Evolutionary conservation across 768 basidiomycete species (phyloP).

Genomic region (Ramaria rubella): DNA sequence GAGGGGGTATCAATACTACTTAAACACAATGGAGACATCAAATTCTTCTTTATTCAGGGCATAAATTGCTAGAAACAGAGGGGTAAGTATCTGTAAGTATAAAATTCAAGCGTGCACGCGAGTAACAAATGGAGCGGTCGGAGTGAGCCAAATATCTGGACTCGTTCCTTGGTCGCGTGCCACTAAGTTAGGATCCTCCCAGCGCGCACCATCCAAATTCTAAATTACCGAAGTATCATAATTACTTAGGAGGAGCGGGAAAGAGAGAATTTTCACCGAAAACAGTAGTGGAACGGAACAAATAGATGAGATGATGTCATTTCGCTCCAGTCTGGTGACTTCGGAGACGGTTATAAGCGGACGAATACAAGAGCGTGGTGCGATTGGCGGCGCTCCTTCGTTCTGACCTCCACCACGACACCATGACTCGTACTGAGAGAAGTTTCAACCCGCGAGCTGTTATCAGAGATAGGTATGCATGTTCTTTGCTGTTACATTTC

Average conservation of each 20-base stretch:
- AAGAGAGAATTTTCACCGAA: too few species aligned
- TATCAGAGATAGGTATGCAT: slow-evolving; percentile 45
- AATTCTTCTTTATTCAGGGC: too few species aligned
- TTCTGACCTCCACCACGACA: slow-evolving; percentile 1
- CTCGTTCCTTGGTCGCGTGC: not conserved
- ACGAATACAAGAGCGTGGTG: not conserved
- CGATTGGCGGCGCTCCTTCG: not conserved
- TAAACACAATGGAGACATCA: too few species aligned
- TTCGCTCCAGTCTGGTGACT: not conserved
- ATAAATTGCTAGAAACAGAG: too few species aligned
- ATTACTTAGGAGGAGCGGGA: too few species aligned
- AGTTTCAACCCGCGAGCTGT: slow-evolving; percentile 65
- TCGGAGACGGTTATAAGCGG: not conserved
- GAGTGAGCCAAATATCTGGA: not conserved
- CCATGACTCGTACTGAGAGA: slow-evolving; percentile 79
- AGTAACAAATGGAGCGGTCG: too few species aligned
- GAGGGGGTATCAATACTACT: too few species aligned
- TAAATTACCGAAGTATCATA: not conserved
- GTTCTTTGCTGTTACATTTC: not conserved
- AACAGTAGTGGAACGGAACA: not conserved
- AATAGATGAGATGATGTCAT: not conserved
- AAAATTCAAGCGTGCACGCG: too few species aligned
- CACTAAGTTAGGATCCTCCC: too few species aligned
- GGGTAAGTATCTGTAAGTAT: too few species aligned
- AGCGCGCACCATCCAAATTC: not conserved